These are phyloP conservation scores for Eucommia ulmoides DNA, from an alignment of 257 asterid genomes.

Conservation along the genomic window DNA sequence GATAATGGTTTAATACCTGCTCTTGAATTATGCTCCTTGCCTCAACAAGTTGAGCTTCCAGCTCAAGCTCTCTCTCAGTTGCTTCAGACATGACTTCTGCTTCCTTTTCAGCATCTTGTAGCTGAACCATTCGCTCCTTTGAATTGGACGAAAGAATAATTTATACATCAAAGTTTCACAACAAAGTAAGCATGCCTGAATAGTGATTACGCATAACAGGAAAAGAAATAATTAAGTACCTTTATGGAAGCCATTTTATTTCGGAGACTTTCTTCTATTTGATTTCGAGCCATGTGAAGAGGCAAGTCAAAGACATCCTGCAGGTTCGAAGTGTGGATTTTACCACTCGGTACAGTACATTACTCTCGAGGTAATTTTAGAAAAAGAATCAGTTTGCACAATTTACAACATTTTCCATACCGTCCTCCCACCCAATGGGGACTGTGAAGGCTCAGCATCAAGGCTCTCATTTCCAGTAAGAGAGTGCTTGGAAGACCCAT, in stretches of 20 bases:
- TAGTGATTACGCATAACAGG: neutral
- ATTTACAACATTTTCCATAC: slow-evolving; percentile 30
- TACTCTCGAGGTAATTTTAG: slow-evolving; percentile 5
- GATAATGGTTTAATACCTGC: slow-evolving; percentile 47
- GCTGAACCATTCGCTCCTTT: slow-evolving; percentile 94
- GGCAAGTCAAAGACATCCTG: slow-evolving; percentile 91
- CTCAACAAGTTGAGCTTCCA: slow-evolving; percentile 99
- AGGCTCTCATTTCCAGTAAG: slow-evolving; percentile 45
- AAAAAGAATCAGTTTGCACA: neutral
- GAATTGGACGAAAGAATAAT: slow-evolving; percentile 13
- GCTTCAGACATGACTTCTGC: slow-evolving; percentile 81
- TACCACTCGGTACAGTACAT: slow-evolving; percentile 8
- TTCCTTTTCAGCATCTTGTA: slow-evolving; percentile 81
- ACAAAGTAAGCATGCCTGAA: neutral
- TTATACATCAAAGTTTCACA: neutral
- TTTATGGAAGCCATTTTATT: slow-evolving; percentile 76
- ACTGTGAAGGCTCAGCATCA: slow-evolving; percentile 59
- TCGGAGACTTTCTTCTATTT: slow-evolving; percentile 79
- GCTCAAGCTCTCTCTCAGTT: slow-evolving; percentile 95
- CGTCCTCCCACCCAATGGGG: slow-evolving; percentile 91
- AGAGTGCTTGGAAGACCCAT: slow-evolving; percentile 54
- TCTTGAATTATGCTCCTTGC: slow-evolving; percentile 98
- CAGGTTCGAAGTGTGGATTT: slow-evolving; percentile 5
- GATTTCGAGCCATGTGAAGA: slow-evolving; percentile 88
- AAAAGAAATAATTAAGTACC: slow-evolving; percentile 21